Evolutionary conservation across 2,329 filamentous ascomycete genomes (phyloP), one percentile per base, ranked within the genome.

Genomic region (Cadophora malorum): DNA sequence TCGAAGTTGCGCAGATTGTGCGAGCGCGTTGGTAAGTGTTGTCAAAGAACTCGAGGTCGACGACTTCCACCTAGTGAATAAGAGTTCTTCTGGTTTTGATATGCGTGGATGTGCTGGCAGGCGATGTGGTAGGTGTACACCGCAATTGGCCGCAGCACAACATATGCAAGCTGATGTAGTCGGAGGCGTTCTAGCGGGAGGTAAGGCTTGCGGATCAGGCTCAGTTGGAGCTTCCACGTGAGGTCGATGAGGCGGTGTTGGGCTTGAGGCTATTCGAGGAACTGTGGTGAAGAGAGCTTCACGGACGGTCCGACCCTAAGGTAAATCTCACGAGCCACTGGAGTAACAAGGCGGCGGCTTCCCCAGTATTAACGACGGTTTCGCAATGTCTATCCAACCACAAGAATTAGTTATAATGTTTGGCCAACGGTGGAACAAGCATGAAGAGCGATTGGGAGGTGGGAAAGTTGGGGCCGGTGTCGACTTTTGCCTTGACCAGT

Each of bases 81-180:
- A 70, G 67, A 66, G 72, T 71, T 70, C 71, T 70, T 60, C 70
- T 84, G 81, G 83, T 85, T 84, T 85, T 81, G 83, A 81, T 83
- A 84, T 85, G 84, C 80, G 85, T 81, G 80, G 82, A 85, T 88
- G 86, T 83, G 86, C 83, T 88, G 86, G 86, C 86, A 88, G 76
- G 80, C 76, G 80, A 82, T 81, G 80, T 84, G 80, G 80, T 81
- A 82, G 80, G 80, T 82, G 81, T 80, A 82, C 81, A 80, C 81
- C 80, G 83, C 81, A 82, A 81, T 82, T 81, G 81, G 82, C 81
- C 79, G 81, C 81, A 82, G 82, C 81, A 83, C 83, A 81, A 83
- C 84, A 85, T 84, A 86, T 88, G 86, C 85, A 85, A 81, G 83
- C 82, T 82, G 83, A 83, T 83, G 82, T 82, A 75, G 80, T 66